These are phyloP conservation scores for Psilocybe subaeruginosa DNA, from an alignment of 768 basidiomycete species.

Conservation along the genomic window DNA sequence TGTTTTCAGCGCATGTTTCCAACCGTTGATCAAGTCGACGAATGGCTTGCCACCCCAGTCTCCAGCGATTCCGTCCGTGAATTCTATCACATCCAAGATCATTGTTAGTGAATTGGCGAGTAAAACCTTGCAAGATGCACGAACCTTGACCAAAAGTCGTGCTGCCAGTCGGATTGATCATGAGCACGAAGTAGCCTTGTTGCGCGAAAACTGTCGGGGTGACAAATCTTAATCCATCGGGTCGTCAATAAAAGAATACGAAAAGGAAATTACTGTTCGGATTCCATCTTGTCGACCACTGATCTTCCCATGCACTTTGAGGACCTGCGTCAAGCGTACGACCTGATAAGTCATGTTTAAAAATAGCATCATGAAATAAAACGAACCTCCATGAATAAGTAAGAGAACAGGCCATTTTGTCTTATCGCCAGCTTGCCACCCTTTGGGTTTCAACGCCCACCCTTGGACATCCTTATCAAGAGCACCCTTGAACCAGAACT, in stretches of 20 bases:
- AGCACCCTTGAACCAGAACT: constrained; percentile 91
- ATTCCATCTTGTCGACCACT: constrained; percentile 94
- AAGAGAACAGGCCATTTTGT: constrained; percentile 82
- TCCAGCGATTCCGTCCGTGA: constrained; percentile 79
- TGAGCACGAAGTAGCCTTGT: constrained; percentile 87
- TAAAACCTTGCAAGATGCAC: background rate
- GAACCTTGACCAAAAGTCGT: constrained; percentile 90
- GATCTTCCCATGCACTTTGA: constrained; percentile 87
- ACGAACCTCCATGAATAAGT: constrained; percentile 77
- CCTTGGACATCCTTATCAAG: constrained; percentile 78
- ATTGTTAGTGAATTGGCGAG: background rate
- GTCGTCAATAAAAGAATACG: background rate
- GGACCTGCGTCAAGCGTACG: constrained; percentile 45
- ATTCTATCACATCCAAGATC: constrained; percentile 42
- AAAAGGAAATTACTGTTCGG: constrained; percentile 58
- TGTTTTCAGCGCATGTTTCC: constrained; percentile 66
- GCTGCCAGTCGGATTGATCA: constrained; percentile 93
- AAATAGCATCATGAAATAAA: background rate
- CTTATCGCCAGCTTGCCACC: constrained; percentile 64
- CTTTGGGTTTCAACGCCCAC: constrained; percentile 81
- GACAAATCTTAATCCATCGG: background rate
- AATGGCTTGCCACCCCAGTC: constrained; percentile 92
- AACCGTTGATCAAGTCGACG: constrained; percentile 73
- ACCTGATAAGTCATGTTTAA: background rate
- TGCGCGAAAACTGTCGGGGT: constrained; percentile 66